Percentiles rank a stretch among this genome's conserved stretches.
phyloP scores from a whole-genome alignment of 2,329 filamentous ascomycete genomes.

The Ophiostoma piceae region DNA sequence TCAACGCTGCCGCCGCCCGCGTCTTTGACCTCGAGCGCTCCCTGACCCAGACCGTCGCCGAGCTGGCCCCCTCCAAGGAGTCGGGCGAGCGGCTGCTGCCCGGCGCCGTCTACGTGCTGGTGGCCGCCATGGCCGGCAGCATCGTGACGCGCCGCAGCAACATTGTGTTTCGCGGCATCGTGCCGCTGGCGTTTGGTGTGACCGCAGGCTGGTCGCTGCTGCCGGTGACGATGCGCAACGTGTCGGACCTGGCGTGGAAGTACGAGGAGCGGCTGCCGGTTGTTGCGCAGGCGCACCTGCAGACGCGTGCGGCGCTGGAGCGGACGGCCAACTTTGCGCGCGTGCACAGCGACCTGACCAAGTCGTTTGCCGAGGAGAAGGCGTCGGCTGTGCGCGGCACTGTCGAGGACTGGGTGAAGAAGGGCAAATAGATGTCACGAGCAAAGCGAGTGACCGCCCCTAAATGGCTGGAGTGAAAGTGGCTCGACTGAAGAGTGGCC shows the following conservation, averaged over 20 bases:
- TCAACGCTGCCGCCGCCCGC: conserved; percentile 76
- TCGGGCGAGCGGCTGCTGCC: conserved; percentile 86
- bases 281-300: conserved; percentile 73
- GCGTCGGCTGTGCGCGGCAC: conserved; percentile 68
- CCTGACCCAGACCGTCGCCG: conserved; percentile 84
- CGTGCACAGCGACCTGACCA: conserved; percentile 65
- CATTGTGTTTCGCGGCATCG: conserved; percentile 69
- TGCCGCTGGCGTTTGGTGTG: conserved; percentile 74
- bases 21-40: conserved; percentile 81
- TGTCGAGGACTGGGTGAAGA: conserved; percentile 84
- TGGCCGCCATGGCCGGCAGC: conserved; percentile 89
- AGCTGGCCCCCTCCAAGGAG: conserved; percentile 77
- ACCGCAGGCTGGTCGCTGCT: conserved; percentile 78
- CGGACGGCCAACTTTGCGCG: conserved; percentile 68
- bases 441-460: not conserved
- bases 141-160: conserved; percentile 86
- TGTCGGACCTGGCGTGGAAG: conserved; percentile 78
- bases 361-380: conserved; percentile 72
- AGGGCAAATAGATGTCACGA: conserved; percentile 61
- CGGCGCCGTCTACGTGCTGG: conserved; percentile 84
- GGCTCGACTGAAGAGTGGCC: too few relatives aligned
- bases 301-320: conserved; percentile 62
- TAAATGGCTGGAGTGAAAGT: too few relatives aligned
- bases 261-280: conserved; percentile 88
- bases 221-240: conserved; percentile 85